These are phyloP conservation scores for Cicer cuneatum DNA, from an alignment of 306 rosid species.

Conservation along the genomic window DNA sequence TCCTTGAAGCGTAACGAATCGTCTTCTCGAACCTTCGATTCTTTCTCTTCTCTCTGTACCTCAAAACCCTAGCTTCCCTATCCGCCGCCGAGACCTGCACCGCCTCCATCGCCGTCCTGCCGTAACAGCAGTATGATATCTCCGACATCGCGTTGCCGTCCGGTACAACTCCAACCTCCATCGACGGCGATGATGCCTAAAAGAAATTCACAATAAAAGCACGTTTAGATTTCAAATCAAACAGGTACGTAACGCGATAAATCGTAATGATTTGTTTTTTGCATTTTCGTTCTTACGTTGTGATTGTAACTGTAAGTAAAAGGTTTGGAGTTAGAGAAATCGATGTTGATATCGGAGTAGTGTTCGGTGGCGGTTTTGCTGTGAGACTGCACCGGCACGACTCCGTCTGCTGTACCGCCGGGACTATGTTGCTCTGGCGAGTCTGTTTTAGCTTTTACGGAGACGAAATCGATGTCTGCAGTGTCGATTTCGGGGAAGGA, in stretches of 20 bases:
- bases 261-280: background rate
- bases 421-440: conserved; percentile 18
- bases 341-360: conserved; percentile 46
- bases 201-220: background rate
- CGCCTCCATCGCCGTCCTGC: conserved; percentile 20
- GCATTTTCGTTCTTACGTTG: background rate
- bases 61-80: conserved; percentile 89
- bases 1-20: conserved; percentile 90
- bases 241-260: background rate
- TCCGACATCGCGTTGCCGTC: conserved; percentile 68
- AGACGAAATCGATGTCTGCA: conserved; percentile 10
- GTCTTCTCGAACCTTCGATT: conserved; percentile 96
- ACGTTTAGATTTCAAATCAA: background rate
- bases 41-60: conserved; percentile 99
- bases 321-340: conserved; percentile 45
- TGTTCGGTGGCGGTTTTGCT: conserved; percentile 19
- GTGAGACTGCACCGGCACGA: conserved; percentile 72
- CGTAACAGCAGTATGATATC: conserved; percentile 54
- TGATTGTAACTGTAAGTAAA: conserved; percentile 55
- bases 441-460: background rate
- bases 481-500: conserved; percentile 11
- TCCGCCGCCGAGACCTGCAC: conserved; percentile 60
- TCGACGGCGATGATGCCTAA: conserved; percentile 84
- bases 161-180: conserved; percentile 88
- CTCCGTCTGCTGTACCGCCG: conserved; percentile 59